These are phyloP conservation scores for Alisma plantagoaquatica DNA, from an alignment of 106 monocot species.

Conservation along the genomic window DNA sequence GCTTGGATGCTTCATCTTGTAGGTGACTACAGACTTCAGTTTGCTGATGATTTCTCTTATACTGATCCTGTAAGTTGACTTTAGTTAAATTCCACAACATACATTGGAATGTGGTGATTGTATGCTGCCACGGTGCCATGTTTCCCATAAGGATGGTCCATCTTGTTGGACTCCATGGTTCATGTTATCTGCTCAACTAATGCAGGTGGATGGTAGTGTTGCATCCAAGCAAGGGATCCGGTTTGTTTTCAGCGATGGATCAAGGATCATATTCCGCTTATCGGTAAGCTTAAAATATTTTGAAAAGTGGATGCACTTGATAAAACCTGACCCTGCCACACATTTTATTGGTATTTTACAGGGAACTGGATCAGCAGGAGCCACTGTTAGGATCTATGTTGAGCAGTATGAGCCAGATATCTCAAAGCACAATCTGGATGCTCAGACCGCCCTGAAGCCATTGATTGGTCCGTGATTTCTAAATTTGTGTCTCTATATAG, in stretches of 20 bases:
- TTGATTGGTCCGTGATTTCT: slow-evolving; percentile 52
- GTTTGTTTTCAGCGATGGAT: slow-evolving; percentile 90
- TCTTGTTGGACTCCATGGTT: background rate
- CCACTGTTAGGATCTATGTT: slow-evolving; percentile 77
- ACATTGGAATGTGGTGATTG: no score
- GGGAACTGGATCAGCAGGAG: slow-evolving; percentile 96
- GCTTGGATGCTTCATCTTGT: no score
- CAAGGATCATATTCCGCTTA: slow-evolving; percentile 85
- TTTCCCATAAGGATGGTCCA: no score
- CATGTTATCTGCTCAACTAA: background rate
- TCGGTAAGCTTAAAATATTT: slow-evolving; percentile 32
- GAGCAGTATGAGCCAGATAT: slow-evolving; percentile 88
- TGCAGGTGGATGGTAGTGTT: slow-evolving; percentile 84
- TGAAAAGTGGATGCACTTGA: no score
- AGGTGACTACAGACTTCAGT: slow-evolving; percentile 80
- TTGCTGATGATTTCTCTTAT: slow-evolving; percentile 87
- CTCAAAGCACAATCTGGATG: slow-evolving; percentile 71
- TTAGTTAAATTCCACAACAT: no score
- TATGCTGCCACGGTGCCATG: no score
- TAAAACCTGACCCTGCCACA: no score
- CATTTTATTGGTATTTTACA: no score
- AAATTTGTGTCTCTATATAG: no score
- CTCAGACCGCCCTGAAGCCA: slow-evolving; percentile 78
- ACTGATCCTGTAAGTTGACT: slow-evolving; percentile 66
- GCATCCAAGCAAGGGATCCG: slow-evolving; percentile 89